Conservation (phyloP, 1,139 yeast species). For the Meyerozyma guilliermondii region DNA sequence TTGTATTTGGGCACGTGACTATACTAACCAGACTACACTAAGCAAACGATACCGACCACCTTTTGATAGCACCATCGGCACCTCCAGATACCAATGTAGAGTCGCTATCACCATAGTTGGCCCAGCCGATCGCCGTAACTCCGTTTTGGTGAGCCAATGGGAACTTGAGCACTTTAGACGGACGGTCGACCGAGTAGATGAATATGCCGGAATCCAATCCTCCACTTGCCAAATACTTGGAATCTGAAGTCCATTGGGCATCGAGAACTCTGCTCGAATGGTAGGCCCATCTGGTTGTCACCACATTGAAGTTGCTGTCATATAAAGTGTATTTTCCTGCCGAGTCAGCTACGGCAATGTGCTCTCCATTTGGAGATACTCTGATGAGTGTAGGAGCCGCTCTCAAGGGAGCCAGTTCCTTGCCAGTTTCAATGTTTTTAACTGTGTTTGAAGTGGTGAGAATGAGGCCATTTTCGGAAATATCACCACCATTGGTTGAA, state of each 20-base stretch:
- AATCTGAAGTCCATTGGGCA: conserved; percentile 74
- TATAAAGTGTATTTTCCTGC: conserved; percentile 79
- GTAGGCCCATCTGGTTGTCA: conserved; percentile 93
- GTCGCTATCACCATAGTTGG: conserved; percentile 27
- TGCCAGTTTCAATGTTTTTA: conserved; percentile 1
- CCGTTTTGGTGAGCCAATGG: conserved; percentile 89
- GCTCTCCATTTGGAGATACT: conserved; percentile 65
- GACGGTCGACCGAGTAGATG: conserved; percentile 72
- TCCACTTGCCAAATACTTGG: conserved; percentile 68
- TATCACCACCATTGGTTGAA: conserved; percentile 24
- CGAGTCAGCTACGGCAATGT: conserved; percentile 80
- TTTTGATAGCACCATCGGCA: conserved; percentile 73
- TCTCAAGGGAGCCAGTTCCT: conserved; percentile 44
- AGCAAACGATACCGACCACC: conserved; percentile 52
- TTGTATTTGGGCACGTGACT: background rate
- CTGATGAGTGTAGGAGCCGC: conserved; percentile 59
- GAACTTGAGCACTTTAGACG: conserved; percentile 68
- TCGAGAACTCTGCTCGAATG: conserved; percentile 78
- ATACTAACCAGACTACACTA: no score
- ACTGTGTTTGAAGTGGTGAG: background rate
- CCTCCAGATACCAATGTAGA: conserved; percentile 65
- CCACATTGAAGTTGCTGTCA: conserved; percentile 51
- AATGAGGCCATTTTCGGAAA: background rate
- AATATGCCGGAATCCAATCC: conserved; percentile 81
- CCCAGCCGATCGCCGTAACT: conserved; percentile 72